These are phyloP conservation scores for Moricandia arvensis DNA, from an alignment of 345 rosid species.

Conservation along the genomic window DNA sequence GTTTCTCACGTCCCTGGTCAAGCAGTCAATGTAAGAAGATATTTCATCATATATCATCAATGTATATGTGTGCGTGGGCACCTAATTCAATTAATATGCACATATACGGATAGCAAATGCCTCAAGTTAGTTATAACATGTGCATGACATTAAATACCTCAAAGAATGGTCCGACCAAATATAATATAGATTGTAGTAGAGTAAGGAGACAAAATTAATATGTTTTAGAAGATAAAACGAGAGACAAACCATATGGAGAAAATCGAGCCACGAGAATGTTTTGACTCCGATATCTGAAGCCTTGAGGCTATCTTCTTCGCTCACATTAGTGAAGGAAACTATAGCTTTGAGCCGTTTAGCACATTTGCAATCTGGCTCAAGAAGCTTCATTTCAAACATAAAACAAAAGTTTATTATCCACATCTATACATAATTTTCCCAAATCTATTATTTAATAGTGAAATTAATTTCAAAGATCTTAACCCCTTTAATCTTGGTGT, in stretches of 20 bases:
- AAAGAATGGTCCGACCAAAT: background rate
- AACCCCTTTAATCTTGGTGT: slow-evolving; percentile 71
- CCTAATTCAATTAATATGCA: slow-evolving; percentile 10
- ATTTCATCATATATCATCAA: background rate
- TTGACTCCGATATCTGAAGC: slow-evolving; percentile 48
- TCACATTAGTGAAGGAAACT: slow-evolving; percentile 65
- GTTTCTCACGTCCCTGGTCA: slow-evolving; percentile 60
- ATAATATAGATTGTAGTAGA: background rate
- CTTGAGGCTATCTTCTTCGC: slow-evolving; percentile 52
- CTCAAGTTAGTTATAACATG: slow-evolving; percentile 16
- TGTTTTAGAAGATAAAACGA: background rate
- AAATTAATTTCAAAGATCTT: slow-evolving; percentile 10
- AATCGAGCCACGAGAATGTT: slow-evolving; percentile 74
- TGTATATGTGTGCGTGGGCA: background rate
- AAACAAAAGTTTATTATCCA: background rate
- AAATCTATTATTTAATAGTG: background rate
- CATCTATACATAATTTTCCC: background rate
- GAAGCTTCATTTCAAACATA: slow-evolving; percentile 46
- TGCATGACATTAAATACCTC: slow-evolving; percentile 1
- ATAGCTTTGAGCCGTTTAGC: slow-evolving; percentile 69
- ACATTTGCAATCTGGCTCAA: slow-evolving; percentile 53
- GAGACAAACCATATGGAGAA: slow-evolving; percentile 59
- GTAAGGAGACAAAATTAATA: background rate
- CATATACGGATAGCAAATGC: background rate
- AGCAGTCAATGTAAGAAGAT: background rate